These are phyloP conservation scores for Epichloe scottii DNA, from an alignment of 2,329 filamentous ascomycete genomes.

Conservation along the genomic window DNA sequence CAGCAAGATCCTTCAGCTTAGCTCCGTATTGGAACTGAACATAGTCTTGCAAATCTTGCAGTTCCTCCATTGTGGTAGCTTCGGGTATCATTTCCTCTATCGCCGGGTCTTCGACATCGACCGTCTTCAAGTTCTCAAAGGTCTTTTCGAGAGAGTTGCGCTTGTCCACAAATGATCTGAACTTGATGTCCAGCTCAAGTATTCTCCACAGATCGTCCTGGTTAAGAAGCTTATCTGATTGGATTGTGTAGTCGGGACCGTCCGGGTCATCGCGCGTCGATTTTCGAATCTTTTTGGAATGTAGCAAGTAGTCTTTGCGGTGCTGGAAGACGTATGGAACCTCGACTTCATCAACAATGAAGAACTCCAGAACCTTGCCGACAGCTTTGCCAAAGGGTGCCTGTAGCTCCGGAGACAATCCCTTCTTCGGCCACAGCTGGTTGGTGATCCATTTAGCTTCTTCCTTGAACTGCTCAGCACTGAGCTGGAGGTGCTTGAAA, in stretches of 20 bases:
- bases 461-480: constrained; percentile 76
- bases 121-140: constrained; percentile 57
- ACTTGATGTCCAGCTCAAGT: constrained; percentile 89
- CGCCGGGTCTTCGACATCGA: constrained; percentile 55
- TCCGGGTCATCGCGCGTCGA: constrained; percentile 53
- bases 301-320: constrained; percentile 93
- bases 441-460: constrained; percentile 88
- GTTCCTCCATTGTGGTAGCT: constrained; percentile 80
- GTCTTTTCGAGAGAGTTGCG: constrained; percentile 72
- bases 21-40: constrained; percentile 85
- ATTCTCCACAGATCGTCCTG: constrained; percentile 94
- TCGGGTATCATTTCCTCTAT: constrained; percentile 72
- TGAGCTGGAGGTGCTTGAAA: constrained; percentile 71
- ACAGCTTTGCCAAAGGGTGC: constrained; percentile 79
- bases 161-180: constrained; percentile 84
- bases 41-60: constrained; percentile 95
- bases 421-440: constrained; percentile 80
- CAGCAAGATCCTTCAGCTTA: constrained; percentile 68
- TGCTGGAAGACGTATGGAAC: constrained; percentile 98
- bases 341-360: constrained; percentile 88
- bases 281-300: constrained; percentile 60
- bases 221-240: constrained; percentile 76
- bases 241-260: constrained; percentile 58
- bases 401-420: constrained; percentile 57
- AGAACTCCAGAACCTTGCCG: constrained; percentile 85